Conservation (phyloP, 2,329 filamentous ascomycete species). For the Colletotrichum theobromicola region DNA sequence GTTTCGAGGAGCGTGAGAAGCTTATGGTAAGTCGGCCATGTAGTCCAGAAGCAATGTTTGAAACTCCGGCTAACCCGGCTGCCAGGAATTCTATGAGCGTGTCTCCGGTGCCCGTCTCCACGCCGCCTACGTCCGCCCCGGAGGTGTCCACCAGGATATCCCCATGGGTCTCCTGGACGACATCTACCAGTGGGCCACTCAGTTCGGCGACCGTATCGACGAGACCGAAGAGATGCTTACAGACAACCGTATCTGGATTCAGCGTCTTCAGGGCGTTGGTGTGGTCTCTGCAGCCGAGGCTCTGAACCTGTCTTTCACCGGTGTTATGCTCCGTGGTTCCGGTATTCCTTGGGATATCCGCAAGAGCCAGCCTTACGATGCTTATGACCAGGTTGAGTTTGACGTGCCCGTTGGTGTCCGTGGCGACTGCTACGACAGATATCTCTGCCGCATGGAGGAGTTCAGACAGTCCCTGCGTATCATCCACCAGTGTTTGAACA, state of each 20-base stretch:
- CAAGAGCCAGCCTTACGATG: conserved; percentile 96
- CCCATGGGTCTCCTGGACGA: conserved; percentile 94
- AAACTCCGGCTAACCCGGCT: conserved; percentile 11
- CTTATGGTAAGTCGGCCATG: conserved; percentile 78
- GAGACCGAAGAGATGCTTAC: conserved; percentile 99
- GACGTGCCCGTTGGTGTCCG: conserved; percentile 96
- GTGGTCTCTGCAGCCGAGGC: conserved; percentile 91
- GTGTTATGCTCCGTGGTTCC: conserved; percentile 97
- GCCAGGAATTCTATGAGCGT: conserved; percentile 98
- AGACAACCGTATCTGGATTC: conserved; percentile 99
- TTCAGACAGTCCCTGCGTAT: conserved; percentile 98
- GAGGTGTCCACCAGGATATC: conserved; percentile 95
- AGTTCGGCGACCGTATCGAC: conserved; percentile 97
- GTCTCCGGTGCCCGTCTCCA: conserved; percentile 97
- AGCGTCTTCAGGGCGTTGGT: conserved; percentile 88
- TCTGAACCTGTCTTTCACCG: conserved; percentile 95
- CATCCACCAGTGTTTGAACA: conserved; percentile 98
- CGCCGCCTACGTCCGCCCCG: conserved; percentile 94
- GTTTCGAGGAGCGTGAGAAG: conserved; percentile 99
- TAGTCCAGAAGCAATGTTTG: background rate
- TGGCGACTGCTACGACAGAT: conserved; percentile 98
- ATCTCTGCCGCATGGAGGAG: conserved; percentile 99
- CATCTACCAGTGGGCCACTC: conserved; percentile 99
- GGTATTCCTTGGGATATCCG: conserved; percentile 96
- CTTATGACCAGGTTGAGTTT: conserved; percentile 97